Evolutionary conservation across 176 grass and related monocot species (phyloP).

Genomic region (Miscanthus lutarioriparius): DNA sequence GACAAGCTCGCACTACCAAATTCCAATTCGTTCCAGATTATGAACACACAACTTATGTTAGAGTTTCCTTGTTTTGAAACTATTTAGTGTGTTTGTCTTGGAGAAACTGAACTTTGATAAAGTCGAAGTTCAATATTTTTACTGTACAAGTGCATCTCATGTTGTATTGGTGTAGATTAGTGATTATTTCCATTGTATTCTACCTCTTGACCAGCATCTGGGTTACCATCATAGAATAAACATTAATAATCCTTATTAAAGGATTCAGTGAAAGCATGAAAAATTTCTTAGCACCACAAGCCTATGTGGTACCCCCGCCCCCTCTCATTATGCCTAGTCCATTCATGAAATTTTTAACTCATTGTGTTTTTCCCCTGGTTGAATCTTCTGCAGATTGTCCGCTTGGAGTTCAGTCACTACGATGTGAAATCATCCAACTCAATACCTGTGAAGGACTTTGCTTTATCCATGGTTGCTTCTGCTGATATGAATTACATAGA

Average conservation of each 20-base stretch:
- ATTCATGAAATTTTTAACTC: not conserved
- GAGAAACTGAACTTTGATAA: not conserved
- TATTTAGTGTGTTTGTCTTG: not conserved
- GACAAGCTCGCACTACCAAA: not conserved
- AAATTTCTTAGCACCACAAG: not conserved
- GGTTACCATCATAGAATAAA: not conserved
- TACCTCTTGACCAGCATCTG: not conserved
- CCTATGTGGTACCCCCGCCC: not conserved
- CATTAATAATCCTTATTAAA: not conserved
- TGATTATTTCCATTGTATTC: not conserved
- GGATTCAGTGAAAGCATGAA: not conserved
- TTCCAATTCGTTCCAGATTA: not conserved
- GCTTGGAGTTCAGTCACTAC: slow-evolving; percentile 92
- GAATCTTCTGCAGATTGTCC: slow-evolving; percentile 66
- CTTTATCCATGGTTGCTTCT: slow-evolving; percentile 96
- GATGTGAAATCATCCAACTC: slow-evolving; percentile 72
- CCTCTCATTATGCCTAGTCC: not conserved
- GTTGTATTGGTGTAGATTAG: slow-evolving; percentile 16
- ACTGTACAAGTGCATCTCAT: not conserved
- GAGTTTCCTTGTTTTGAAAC: slow-evolving; percentile 3
- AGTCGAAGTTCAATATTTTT: not conserved
- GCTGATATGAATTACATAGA: slow-evolving; percentile 89
- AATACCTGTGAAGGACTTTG: slow-evolving; percentile 92
- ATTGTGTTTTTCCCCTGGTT: not conserved
- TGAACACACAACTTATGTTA: not conserved